These are phyloP conservation scores for Oenanthe sinensis DNA, from an alignment of 129 eudicot species.

Conservation along the genomic window DNA sequence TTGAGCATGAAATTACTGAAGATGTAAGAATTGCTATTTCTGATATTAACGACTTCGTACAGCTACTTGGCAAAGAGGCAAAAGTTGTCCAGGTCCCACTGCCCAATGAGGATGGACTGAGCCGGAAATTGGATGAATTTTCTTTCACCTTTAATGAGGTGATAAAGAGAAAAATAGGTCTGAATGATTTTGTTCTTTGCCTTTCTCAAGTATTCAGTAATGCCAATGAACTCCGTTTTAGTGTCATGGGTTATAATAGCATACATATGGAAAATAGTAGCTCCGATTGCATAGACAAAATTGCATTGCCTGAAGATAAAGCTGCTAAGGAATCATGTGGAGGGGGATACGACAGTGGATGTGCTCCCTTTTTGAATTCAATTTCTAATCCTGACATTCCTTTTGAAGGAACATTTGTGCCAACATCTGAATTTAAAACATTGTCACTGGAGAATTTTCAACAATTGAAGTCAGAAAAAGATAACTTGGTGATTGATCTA, in stretches of 20 bases:
- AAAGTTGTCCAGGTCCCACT: constrained; percentile 41
- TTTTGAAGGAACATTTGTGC: constrained; percentile 57
- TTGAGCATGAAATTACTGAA: constrained; percentile 16
- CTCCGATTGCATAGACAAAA: constrained; percentile 91
- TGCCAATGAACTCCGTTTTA: constrained; percentile 47
- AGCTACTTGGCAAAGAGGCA: constrained; percentile 59
- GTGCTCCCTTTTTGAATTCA: constrained; percentile 63
- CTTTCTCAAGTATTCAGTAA: constrained; percentile 52
- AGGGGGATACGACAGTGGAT: constrained; percentile 47
- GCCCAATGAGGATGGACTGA: constrained; percentile 40
- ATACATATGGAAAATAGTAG: constrained; percentile 52
- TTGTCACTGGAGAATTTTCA: constrained; percentile 65
- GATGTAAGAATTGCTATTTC: constrained; percentile 57
- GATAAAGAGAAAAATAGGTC: constrained; percentile 20
- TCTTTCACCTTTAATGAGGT: constrained; percentile 39
- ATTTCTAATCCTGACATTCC: constrained; percentile 73
- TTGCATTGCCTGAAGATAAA: constrained; percentile 82
- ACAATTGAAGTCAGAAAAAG: constrained; percentile 62
- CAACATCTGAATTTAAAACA: constrained; percentile 49
- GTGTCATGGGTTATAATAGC: constrained; percentile 45
- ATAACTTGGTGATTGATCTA: constrained; percentile 52
- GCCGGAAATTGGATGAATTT: constrained; percentile 38
- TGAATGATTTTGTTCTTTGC: constrained; percentile 46
- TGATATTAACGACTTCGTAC: constrained; percentile 51
- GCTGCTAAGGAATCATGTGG: constrained; percentile 27